Conservation (phyloP, 441 rosid species). For the Mallotus repandus region DNA sequence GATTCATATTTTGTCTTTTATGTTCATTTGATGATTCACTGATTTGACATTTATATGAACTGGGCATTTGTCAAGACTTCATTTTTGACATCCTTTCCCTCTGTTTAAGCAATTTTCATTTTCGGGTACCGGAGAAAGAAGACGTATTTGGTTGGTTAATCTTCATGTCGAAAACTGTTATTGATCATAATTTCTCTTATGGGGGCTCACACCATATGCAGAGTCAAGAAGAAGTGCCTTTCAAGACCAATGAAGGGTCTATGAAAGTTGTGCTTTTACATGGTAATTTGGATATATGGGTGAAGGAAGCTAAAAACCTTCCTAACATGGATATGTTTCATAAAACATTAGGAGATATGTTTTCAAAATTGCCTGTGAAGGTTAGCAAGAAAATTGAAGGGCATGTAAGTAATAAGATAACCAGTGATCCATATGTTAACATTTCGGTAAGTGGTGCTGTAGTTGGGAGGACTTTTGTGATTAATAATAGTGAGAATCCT, state of each 20-base stretch:
- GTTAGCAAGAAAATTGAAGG: constrained; percentile 46
- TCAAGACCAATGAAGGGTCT: constrained; percentile 44
- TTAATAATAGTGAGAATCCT: constrained; percentile 78
- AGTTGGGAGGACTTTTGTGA: constrained; percentile 78
- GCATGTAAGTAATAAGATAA: constrained; percentile 34
- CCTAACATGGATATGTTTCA: constrained; percentile 97
- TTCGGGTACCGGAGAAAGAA: not conserved
- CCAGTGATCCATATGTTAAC: constrained; percentile 93
- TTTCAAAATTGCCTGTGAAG: constrained; percentile 43
- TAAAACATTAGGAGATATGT: constrained; percentile 64
- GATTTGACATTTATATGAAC: constrained; percentile 6
- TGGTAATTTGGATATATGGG: constrained; percentile 81
- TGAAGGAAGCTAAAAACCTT: constrained; percentile 65
- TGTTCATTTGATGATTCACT: constrained; percentile 7
- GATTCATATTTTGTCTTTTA: not conserved
- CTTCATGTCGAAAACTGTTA: constrained; percentile 34
- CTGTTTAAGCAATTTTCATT: not conserved
- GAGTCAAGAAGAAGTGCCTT: constrained; percentile 47
- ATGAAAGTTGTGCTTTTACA: constrained; percentile 64
- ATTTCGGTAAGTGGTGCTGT: constrained; percentile 62
- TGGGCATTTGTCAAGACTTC: constrained; percentile 16
- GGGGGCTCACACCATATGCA: constrained; percentile 40
- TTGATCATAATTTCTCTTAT: constrained; percentile 39
- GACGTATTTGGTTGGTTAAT: not conserved
- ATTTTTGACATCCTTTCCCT: not conserved